Percentiles rank a stretch among this genome's conserved stretches.
Evolutionary conservation across 352 stramenopile species (phyloP).

Genomic region (Saprolegnia diclina): DNA sequence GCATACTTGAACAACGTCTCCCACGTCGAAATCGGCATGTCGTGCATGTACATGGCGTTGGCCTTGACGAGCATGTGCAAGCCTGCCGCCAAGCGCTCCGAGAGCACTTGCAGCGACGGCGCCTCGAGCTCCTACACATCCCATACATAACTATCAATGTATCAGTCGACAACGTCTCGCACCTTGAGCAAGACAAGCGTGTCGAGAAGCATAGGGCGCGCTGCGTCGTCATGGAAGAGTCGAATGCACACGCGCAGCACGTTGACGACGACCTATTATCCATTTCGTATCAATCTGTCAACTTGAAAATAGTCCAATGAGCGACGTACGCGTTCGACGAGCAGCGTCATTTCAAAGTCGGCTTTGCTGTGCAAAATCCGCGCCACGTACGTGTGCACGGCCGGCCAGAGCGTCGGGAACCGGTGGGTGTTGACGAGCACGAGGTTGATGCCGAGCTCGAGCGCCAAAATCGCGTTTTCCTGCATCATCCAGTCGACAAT

Average conservation of each 20-base stretch:
- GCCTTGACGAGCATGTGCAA: conserved; percentile 83
- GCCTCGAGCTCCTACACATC: conserved; percentile 54
- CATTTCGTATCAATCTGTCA: not conserved
- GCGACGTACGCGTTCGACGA: conserved; percentile 60
- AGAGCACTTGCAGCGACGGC: conserved; percentile 74
- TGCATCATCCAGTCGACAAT: conserved; percentile 77
- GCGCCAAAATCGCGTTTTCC: conserved; percentile 82
- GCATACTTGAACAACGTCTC: conserved; percentile 21
- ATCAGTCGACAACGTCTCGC: not conserved
- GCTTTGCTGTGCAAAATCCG: conserved; percentile 56
- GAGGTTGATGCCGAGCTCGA: conserved; percentile 77
- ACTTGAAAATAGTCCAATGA: not conserved
- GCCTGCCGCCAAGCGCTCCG: conserved; percentile 66
- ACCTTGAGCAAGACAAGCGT: conserved; percentile 59
- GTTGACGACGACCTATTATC: conserved; percentile 48
- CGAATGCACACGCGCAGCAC: conserved; percentile 81
- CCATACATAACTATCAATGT: not conserved
- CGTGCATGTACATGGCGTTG: conserved; percentile 84
- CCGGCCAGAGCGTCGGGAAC: conserved; percentile 67
- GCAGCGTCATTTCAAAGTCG: conserved; percentile 69
- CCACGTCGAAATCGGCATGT: conserved; percentile 28
- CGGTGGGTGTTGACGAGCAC: conserved; percentile 81
- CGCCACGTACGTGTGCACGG: conserved; percentile 75
- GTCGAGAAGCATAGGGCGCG: conserved; percentile 73
- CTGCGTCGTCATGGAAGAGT: conserved; percentile 77